phyloP scores from a whole-genome alignment of 495 filamentous ascomycete genomes.

The Penicillium pulvis region DNA sequence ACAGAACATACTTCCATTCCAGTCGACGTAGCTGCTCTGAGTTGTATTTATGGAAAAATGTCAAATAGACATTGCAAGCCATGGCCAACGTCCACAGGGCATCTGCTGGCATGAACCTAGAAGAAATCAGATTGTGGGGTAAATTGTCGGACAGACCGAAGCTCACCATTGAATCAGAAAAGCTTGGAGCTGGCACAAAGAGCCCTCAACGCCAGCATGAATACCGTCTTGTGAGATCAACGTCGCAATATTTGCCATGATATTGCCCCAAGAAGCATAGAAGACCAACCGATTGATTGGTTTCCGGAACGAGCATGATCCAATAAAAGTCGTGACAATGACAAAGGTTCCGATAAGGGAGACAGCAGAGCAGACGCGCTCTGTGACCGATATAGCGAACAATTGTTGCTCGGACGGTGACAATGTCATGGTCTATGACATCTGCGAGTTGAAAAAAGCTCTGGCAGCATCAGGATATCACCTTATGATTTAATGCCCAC shows the following conservation, averaged over 20 bases:
- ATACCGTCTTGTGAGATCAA: conserved; percentile 67
- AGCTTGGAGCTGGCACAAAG: conserved; percentile 74
- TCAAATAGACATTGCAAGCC: conserved; percentile 86
- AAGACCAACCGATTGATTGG: conserved; percentile 90
- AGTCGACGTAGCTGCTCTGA: conserved; percentile 65
- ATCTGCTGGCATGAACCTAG: conserved; percentile 75
- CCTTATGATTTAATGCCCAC: no score
- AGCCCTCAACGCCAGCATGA: conserved; percentile 39
- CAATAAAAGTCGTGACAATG: conserved; percentile 71
- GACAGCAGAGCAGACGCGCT: conserved; percentile 67
- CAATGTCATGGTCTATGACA: conserved; percentile 2
- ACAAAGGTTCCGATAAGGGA: conserved; percentile 73
- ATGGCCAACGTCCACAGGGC: conserved; percentile 81
- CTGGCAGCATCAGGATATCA: no score
- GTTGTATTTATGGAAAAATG: conserved; percentile 77
- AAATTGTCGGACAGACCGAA: neutral
- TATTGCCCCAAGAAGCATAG: conserved; percentile 82
- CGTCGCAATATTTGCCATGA: conserved; percentile 78
- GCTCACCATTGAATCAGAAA: conserved; percentile 73
- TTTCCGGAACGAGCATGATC: conserved; percentile 55
- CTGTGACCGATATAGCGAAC: conserved; percentile 58
- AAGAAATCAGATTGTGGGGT: neutral
- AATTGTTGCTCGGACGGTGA: conserved; percentile 11
- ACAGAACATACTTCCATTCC: conserved; percentile 70
- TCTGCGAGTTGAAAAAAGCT: no score